Evolutionary conservation across 257 asterid genomes (phyloP), one percentile per base, ranked within the genome.

Genomic region (Eustoma russellianum): DNA sequence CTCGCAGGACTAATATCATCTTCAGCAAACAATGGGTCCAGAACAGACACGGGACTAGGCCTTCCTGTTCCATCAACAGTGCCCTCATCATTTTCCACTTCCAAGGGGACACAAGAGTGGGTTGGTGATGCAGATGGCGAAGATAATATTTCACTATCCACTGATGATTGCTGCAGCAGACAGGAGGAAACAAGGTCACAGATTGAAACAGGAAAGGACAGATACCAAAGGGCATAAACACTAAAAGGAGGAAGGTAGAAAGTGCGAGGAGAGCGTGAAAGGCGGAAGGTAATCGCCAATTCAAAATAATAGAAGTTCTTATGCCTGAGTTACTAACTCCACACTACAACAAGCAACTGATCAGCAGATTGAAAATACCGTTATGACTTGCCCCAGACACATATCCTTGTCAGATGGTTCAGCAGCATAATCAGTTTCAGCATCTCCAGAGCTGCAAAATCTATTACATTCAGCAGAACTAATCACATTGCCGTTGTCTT

Each of bases 31-130:
- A 81, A 53, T 41, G 88, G 93, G 71, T 92, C 99, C 13, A 92
- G 97, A 64, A 92, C 90, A 50, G 97, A 92, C 51, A 81, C 52
- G 14, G 99, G 99, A 68, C 99, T 92, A 30, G 94, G 94, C 28
- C 79, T 80, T 61, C 69, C 95, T 57, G 71, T 65, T 79, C 78
- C 79, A 53, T 78, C 80, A 35, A 53, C 59, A 5, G 58, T 56
- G 38, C 61, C 52, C 41, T 74, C 80, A 24, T 79, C 65, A 66
- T 72, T 79, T 72, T 75, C 79, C 56, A 61, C 57, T 77, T 81
- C 75, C 41, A 18, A 33, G 45, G 76, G 49, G 41, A 49, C 72
- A 13, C 70, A 69, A 67, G 71, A 54, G 48, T 43, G 61, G 50
- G 85, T 47, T 9, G 79, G 79, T 38, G 86, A 76, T 50, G 54